Evolutionary conservation across 2,329 filamentous ascomycete species (phyloP).

Genomic region (Pseudogymnoascus sp.): DNA sequence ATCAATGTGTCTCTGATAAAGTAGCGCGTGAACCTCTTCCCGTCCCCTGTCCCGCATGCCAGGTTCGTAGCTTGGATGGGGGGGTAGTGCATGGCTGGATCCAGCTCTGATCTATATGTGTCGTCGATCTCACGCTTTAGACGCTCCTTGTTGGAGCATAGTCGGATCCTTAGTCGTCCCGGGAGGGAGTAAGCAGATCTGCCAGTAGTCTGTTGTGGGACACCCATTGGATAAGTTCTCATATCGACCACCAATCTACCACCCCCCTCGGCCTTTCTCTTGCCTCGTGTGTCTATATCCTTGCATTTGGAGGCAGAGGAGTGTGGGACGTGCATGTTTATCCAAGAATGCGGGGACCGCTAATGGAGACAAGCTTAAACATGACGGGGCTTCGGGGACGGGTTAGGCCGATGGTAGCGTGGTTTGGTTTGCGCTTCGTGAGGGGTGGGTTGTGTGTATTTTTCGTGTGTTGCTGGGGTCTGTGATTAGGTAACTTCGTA

Average conservation of each 20-base stretch:
- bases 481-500: neutral
- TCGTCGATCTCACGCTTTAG: neutral
- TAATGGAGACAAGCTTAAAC: neutral
- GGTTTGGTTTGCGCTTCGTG: neutral
- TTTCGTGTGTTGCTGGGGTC: neutral
- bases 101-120: neutral
- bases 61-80: neutral
- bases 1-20: neutral
- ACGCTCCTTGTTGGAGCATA: neutral
- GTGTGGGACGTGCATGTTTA: neutral
- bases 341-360: neutral
- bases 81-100: neutral
- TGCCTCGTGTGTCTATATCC: neutral
- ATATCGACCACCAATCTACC: neutral
- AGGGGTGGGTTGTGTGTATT: neutral
- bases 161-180: neutral
- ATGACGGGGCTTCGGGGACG: neutral
- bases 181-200: neutral
- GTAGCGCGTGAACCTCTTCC: neutral
- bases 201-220: neutral
- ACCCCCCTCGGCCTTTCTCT: neutral
- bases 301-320: neutral
- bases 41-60: neutral
- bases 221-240: neutral
- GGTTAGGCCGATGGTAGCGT: neutral